A percentile compares a stretch with the other conserved stretches of the same genome.
These are phyloP conservation scores for Gentiana macrophylla DNA, from an alignment of 257 asterid species.

Conservation along the genomic window DNA sequence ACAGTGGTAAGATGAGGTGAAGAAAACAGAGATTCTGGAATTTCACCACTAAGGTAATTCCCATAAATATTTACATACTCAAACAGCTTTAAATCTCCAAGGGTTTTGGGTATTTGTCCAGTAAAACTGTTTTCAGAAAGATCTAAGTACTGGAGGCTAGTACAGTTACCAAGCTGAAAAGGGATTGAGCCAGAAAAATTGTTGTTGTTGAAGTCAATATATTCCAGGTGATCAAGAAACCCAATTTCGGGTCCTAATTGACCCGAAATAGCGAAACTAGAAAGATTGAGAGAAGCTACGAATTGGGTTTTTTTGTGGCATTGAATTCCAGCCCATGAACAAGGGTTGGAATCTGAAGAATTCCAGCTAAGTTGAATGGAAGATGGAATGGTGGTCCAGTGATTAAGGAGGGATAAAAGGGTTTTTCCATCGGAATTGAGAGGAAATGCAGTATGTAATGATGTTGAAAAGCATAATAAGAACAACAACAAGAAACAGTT, in stretches of 20 bases:
- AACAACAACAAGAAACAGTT: conserved; percentile 18
- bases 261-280: conserved; percentile 38
- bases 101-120: conserved; percentile 40
- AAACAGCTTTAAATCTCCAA: conserved; percentile 36
- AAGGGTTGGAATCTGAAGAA: conserved; percentile 48
- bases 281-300: conserved; percentile 28
- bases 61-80: conserved; percentile 25
- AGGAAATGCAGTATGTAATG: conserved; percentile 18
- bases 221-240: conserved; percentile 22
- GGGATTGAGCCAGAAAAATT: conserved; percentile 41
- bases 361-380: conserved; percentile 43
- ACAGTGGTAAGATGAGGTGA: conserved; percentile 31
- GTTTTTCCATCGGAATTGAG: conserved; percentile 44
- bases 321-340: conserved; percentile 54
- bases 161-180: conserved; percentile 25
- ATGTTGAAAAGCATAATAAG: conserved; percentile 16
- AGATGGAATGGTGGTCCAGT: conserved; percentile 52
- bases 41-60: conserved; percentile 32
- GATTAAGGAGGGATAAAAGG: conserved; percentile 47
- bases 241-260: conserved; percentile 43
- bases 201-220: conserved; percentile 28
- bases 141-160: conserved; percentile 28
- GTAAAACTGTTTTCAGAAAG: conserved; percentile 34
- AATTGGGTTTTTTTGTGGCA: conserved; percentile 19
- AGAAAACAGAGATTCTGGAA: conserved; percentile 38